Conservation (phyloP, 495 filamentous ascomycete species). For the Penicillium angulare region DNA sequence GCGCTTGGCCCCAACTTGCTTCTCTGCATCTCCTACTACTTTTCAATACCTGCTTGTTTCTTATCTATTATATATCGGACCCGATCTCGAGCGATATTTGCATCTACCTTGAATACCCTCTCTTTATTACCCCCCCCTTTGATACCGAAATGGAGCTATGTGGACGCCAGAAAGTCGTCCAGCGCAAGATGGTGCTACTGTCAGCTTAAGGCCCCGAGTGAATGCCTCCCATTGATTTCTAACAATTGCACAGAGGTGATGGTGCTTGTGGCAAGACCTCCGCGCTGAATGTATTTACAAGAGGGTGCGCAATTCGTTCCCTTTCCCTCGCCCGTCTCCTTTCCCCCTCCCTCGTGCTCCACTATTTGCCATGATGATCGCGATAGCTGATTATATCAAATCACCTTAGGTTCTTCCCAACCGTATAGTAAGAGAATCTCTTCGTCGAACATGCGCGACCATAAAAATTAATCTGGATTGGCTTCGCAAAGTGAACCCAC, state of each 20-base stretch:
- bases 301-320: slow-evolving; percentile 63
- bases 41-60: no score
- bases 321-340: slow-evolving; percentile 9
- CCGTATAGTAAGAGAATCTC: slow-evolving; percentile 73
- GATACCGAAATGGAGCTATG: slow-evolving; percentile 45
- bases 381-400: slow-evolving; percentile 17
- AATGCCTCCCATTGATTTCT: slow-evolving; percentile 3
- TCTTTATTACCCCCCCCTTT: background rate
- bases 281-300: slow-evolving; percentile 94
- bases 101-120: no score
- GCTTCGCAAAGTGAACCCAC: slow-evolving; percentile 70
- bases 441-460: background rate
- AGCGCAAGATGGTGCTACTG: slow-evolving; percentile 97
- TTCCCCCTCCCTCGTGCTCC: background rate
- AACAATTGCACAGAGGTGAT: slow-evolving; percentile 67
- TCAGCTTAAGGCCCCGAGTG: slow-evolving; percentile 48
- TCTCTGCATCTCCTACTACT: no score
- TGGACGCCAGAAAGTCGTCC: slow-evolving; percentile 74
- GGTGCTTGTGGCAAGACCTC: slow-evolving; percentile 98
- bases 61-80: no score
- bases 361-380: no score
- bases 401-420: slow-evolving; percentile 80
- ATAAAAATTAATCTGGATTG: slow-evolving; percentile 28
- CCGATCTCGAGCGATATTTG: no score
- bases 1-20: slow-evolving; percentile 6